Conservation (phyloP, 306 rosid genomes). For the Corylus avellana region DNA sequence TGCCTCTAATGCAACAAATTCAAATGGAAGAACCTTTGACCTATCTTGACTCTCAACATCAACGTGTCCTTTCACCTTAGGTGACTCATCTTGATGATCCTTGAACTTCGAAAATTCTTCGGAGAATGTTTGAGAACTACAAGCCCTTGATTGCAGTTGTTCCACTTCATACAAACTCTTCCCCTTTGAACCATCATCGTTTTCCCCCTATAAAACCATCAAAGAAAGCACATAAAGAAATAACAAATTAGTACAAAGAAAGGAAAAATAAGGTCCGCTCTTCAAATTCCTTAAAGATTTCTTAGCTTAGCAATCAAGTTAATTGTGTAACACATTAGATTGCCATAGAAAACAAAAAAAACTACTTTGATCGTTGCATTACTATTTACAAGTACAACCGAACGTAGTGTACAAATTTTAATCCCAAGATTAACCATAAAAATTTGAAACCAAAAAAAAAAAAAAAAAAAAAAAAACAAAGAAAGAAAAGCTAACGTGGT, state of each 20-base stretch:
- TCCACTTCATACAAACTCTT: conserved; percentile 45
- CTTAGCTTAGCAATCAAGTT: too few relatives aligned
- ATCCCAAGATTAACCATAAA: too few relatives aligned
- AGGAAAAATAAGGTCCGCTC: too few relatives aligned
- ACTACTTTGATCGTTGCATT: too few relatives aligned
- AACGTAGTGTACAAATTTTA: too few relatives aligned
- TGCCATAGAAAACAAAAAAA: too few relatives aligned
- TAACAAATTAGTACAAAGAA: background rate
- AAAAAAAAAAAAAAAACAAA: too few relatives aligned
- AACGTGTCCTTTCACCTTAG: conserved; percentile 21
- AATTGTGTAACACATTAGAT: too few relatives aligned
- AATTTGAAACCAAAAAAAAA: too few relatives aligned
- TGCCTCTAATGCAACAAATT: conserved; percentile 73
- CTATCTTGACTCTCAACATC: conserved; percentile 41
- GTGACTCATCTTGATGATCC: conserved; percentile 18
- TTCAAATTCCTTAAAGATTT: too few relatives aligned
- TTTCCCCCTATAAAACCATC: conserved; percentile 42
- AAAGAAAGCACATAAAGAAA: background rate
- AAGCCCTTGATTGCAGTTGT: conserved; percentile 40
- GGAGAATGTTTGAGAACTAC: conserved; percentile 34
- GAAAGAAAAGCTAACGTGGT: too few relatives aligned
- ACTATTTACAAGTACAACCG: too few relatives aligned
- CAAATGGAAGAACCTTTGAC: conserved; percentile 49
- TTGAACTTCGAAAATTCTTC: conserved; percentile 27
- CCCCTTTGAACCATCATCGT: conserved; percentile 45